A percentile compares a stretch with the other conserved stretches of the same genome.
These are phyloP conservation scores for Capronia epimyces DNA, from an alignment of 2,329 filamentous ascomycete species.

Conservation along the genomic window DNA sequence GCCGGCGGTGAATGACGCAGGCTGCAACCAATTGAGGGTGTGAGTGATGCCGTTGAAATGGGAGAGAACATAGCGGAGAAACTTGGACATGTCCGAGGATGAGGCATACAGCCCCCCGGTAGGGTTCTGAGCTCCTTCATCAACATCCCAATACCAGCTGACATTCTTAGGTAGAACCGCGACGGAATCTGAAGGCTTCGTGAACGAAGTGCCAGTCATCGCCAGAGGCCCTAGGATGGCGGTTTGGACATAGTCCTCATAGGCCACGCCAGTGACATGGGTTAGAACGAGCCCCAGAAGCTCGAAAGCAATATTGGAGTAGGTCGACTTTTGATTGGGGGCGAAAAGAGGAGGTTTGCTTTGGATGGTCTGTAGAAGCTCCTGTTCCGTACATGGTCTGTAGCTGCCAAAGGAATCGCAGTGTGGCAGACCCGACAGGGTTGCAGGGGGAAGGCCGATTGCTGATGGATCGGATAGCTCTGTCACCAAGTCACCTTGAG, in stretches of 20 bases:
- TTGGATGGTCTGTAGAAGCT: slow-evolving; percentile 15
- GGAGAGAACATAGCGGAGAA: slow-evolving; percentile 40
- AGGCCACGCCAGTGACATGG: slow-evolving; percentile 29
- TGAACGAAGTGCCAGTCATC: slow-evolving; percentile 21
- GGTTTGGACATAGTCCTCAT: slow-evolving; percentile 27
- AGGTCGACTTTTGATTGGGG: slow-evolving; percentile 29
- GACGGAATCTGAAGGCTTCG: slow-evolving; percentile 20
- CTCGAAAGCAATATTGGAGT: slow-evolving; percentile 32
- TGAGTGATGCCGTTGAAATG: slow-evolving; percentile 40
- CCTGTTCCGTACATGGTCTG: slow-evolving; percentile 17
- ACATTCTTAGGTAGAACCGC: slow-evolving; percentile 26
- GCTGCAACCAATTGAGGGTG: slow-evolving; percentile 43
- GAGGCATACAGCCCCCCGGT: slow-evolving; percentile 43
- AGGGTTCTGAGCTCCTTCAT: slow-evolving; percentile 40
- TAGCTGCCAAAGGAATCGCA: slow-evolving; percentile 19
- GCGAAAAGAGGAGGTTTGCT: slow-evolving; percentile 24
- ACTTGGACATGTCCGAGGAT: slow-evolving; percentile 40
- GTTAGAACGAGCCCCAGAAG: slow-evolving; percentile 30
- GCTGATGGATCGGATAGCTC: slow-evolving; percentile 6
- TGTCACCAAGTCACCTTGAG: slow-evolving; percentile 25
- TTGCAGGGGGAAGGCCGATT: slow-evolving; percentile 21
- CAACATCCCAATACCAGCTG: slow-evolving; percentile 38
- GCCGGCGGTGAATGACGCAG: slow-evolving; percentile 36
- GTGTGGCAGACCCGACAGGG: slow-evolving; percentile 10
- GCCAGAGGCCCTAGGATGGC: slow-evolving; percentile 25